Percentiles rank a stretch among this genome's conserved stretches.
Evolutionary conservation across 495 filamentous ascomycete species (phyloP).

Genomic region (Terfezia boudieri): DNA sequence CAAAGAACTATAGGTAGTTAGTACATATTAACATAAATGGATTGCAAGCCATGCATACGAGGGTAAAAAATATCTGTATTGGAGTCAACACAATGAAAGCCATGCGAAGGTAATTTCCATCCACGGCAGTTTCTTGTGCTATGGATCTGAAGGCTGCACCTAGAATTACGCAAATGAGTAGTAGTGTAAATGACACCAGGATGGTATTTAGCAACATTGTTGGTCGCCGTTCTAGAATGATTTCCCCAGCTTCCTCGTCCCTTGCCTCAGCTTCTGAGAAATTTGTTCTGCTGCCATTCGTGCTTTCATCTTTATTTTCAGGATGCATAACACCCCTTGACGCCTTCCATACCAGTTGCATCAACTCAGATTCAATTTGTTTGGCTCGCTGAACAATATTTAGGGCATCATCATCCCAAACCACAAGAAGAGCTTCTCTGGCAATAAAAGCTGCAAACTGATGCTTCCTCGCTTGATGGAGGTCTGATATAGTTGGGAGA

Average conservation of each 20-base stretch:
- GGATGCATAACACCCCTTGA: constrained; percentile 17
- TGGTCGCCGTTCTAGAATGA: constrained; percentile 38
- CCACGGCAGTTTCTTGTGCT: constrained; percentile 42
- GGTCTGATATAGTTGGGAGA: constrained; percentile 42
- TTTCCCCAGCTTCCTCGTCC: constrained; percentile 47
- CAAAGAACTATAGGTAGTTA: constrained; percentile 32
- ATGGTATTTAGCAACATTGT: constrained; percentile 45
- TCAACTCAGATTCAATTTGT: constrained; percentile 47
- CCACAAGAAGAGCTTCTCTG: constrained; percentile 39
- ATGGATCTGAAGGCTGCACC: constrained; percentile 45
- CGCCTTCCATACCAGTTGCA: constrained; percentile 48
- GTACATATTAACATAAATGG: background rate
- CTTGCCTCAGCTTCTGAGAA: constrained; percentile 27
- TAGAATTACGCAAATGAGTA: constrained; percentile 37
- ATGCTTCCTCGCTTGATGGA: constrained; percentile 43
- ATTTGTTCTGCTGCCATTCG: constrained; percentile 8
- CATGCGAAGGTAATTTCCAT: constrained; percentile 35
- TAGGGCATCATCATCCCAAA: constrained; percentile 57
- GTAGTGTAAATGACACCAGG: constrained; percentile 39
- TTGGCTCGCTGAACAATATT: constrained; percentile 42
- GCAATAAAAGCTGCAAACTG: constrained; percentile 60
- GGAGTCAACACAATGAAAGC: constrained; percentile 40
- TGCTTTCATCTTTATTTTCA: constrained; percentile 27
- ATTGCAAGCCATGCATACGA: constrained; percentile 21
- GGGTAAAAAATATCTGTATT: constrained; percentile 56